Evolutionary conservation across 345 rosid species (phyloP).

Genomic region (Carallia pectinifolia): DNA sequence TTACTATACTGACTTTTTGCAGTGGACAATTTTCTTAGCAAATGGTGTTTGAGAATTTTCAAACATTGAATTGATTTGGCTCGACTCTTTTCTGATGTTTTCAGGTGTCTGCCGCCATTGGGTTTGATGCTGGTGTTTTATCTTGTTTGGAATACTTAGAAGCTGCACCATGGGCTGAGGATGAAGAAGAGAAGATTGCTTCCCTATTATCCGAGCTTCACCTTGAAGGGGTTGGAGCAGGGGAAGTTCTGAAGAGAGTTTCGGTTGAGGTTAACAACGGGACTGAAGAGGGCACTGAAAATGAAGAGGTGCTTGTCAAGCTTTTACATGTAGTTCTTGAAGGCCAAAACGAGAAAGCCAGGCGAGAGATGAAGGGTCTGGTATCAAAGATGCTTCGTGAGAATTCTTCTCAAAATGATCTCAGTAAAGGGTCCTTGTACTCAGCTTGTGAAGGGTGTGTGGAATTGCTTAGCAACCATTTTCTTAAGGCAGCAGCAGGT

Average conservation of each 20-base stretch:
- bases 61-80: constrained; percentile 16
- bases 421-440: constrained; percentile 83
- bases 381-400: constrained; percentile 94
- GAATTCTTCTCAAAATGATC: constrained; percentile 84
- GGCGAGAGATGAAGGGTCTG: constrained; percentile 96
- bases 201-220: constrained; percentile 73
- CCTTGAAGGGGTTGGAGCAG: constrained; percentile 90
- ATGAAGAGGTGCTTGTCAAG: constrained; percentile 78
- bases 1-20: neutral
- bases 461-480: constrained; percentile 58
- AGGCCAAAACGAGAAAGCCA: constrained; percentile 95
- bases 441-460: constrained; percentile 80
- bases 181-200: constrained; percentile 92
- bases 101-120: constrained; percentile 95
- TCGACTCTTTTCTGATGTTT: constrained; percentile 17
- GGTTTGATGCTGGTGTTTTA: constrained; percentile 92
- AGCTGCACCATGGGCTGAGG: constrained; percentile 99
- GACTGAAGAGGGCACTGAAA: constrained; percentile 47
- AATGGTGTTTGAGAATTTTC: constrained; percentile 1
- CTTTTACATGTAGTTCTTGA: constrained; percentile 88
- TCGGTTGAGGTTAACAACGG: constrained; percentile 64
- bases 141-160: constrained; percentile 96
- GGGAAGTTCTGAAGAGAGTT: constrained; percentile 91
- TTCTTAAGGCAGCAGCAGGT: constrained; percentile 65
- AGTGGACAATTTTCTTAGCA: neutral